phyloP scores from a whole-genome alignment of 2,329 filamentous ascomycete species.

The Beauveria medogensis region DNA sequence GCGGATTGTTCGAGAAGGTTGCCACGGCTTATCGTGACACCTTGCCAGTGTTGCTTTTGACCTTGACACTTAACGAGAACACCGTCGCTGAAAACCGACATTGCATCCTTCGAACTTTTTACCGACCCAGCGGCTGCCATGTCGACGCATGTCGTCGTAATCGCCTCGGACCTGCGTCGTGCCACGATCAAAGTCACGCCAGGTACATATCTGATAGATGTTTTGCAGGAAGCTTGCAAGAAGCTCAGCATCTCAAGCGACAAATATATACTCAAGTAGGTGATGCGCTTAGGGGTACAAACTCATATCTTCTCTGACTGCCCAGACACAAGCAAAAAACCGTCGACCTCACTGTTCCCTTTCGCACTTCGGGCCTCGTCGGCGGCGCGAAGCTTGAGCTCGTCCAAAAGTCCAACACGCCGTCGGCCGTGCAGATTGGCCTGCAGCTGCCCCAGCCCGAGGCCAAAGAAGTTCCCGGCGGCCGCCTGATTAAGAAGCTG shows the following conservation, averaged over 20 bases:
- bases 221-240: slow-evolving; percentile 78
- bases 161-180: slow-evolving; percentile 70
- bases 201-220: slow-evolving; percentile 71
- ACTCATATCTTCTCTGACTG: neutral
- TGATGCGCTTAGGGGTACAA: neutral
- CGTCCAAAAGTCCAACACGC: slow-evolving; percentile 76
- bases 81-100: neutral
- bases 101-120: neutral
- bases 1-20: slow-evolving; percentile 13
- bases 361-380: slow-evolving; percentile 72
- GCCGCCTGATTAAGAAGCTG: slow-evolving; percentile 74
- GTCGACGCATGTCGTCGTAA: slow-evolving; percentile 82
- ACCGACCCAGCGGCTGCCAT: slow-evolving; percentile 35
- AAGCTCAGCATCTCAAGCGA: slow-evolving; percentile 68
- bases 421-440: slow-evolving; percentile 80
- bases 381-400: slow-evolving; percentile 90
- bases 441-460: slow-evolving; percentile 73
- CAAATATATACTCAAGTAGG: slow-evolving; percentile 74
- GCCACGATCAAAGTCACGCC: slow-evolving; percentile 77
- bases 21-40: neutral
- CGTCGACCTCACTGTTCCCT: slow-evolving; percentile 76
- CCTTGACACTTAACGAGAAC: neutral
- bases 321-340: slow-evolving; percentile 71
- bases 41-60: neutral
- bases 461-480: slow-evolving; percentile 51